phyloP scores from a whole-genome alignment of 2,329 filamentous ascomycete species.

The Aspergillus vadensis region DNA sequence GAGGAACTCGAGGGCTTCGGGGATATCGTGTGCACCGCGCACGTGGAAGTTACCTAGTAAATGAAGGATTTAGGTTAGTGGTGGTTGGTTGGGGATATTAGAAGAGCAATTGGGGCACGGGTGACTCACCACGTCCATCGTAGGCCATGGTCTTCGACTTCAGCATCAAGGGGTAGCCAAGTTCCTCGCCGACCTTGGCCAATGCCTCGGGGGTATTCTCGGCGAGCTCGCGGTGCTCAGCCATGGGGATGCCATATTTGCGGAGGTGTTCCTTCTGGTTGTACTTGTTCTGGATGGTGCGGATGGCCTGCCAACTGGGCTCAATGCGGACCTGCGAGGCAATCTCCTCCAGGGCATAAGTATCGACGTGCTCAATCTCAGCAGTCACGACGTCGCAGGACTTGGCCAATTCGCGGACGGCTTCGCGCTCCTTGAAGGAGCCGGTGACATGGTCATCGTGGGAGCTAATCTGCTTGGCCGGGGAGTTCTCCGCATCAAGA shows the following conservation, averaged over 20 bases:
- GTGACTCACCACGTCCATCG: constrained; percentile 72
- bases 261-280: constrained; percentile 80
- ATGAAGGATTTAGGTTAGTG: background rate
- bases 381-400: constrained; percentile 81
- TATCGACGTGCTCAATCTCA: constrained; percentile 94
- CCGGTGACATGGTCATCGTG: constrained; percentile 75
- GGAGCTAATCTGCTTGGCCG: constrained; percentile 82
- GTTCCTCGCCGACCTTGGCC: constrained; percentile 61
- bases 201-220: constrained; percentile 63
- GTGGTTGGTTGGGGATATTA: background rate
- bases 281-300: constrained; percentile 92
- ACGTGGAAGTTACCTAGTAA: constrained; percentile 65
- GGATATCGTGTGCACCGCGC: constrained; percentile 60
- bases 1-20: constrained; percentile 69
- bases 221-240: constrained; percentile 67
- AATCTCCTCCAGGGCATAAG: constrained; percentile 83
- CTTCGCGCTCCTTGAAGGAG: constrained; percentile 80
- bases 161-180: constrained; percentile 87
- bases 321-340: constrained; percentile 68
- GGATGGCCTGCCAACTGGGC: constrained; percentile 82
- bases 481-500: constrained; percentile 73
- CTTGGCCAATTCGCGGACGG: constrained; percentile 76
- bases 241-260: constrained; percentile 69
- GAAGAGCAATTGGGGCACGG: background rate
- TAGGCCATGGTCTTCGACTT: constrained; percentile 90